Conservation (phyloP, 305 asterid genomes). For the Solanum hybrid region DNA sequence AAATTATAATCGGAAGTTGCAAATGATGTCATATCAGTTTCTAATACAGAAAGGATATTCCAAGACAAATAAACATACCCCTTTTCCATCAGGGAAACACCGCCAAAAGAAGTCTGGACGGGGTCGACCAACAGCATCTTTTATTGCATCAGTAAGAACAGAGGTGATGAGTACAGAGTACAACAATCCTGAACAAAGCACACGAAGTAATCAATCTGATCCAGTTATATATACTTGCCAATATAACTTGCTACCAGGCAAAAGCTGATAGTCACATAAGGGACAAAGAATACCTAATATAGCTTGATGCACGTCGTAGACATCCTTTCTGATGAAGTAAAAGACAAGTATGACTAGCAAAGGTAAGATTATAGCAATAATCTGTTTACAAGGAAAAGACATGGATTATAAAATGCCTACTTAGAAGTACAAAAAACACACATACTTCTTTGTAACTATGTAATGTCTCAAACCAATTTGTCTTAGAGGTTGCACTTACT, state of each 20-base stretch:
- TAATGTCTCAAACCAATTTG: background rate
- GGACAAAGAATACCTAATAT: constrained; percentile 44
- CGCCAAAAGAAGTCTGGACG: constrained; percentile 99
- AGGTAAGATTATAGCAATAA: constrained; percentile 63
- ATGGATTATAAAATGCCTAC: background rate
- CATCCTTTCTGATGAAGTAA: constrained; percentile 56
- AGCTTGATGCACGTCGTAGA: constrained; percentile 82
- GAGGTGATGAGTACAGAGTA: constrained; percentile 75
- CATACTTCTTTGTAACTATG: background rate
- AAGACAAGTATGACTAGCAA: constrained; percentile 37
- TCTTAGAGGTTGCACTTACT: constrained; percentile 27
- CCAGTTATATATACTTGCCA: background rate
- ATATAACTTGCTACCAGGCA: constrained; percentile 1
- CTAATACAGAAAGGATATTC: background rate
- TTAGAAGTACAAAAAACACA: background rate
- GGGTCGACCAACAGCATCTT: constrained; percentile 98
- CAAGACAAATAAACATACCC: constrained; percentile 39
- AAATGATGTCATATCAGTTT: background rate
- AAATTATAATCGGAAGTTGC: background rate
- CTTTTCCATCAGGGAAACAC: constrained; percentile 84
- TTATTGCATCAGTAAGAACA: constrained; percentile 86
- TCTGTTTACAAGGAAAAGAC: constrained; percentile 28
- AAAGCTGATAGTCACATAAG: background rate
- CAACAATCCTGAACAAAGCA: constrained; percentile 50
- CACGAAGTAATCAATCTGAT: background rate